phyloP scores from a whole-genome alignment of 176 grass and related monocot species.

The Coix lacrymajobi region DNA sequence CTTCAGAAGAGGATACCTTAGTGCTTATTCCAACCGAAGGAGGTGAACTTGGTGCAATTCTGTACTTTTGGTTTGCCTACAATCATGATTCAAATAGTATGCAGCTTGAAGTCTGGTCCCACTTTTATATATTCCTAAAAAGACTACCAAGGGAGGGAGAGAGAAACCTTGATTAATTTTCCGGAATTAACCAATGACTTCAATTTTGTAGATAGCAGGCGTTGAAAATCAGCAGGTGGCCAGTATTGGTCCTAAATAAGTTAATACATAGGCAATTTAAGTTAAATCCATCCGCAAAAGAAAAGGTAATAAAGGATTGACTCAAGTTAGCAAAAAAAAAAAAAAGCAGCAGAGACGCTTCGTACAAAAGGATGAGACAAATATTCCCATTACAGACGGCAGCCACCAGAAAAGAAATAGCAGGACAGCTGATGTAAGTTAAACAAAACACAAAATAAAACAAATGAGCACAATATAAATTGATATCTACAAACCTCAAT shows the following conservation, averaged over 20 bases:
- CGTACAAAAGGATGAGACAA: background rate
- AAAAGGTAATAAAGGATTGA: conserved; percentile 4
- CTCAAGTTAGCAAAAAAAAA: background rate
- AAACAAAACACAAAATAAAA: conserved; percentile 3
- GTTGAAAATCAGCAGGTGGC: conserved; percentile 75
- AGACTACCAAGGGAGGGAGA: background rate
- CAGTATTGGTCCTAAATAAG: conserved; percentile 72
- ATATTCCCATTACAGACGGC: background rate
- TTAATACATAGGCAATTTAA: conserved; percentile 13
- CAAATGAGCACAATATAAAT: background rate
- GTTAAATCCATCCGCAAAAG: conserved; percentile 1
- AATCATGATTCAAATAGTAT: conserved; percentile 20
- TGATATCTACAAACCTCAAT: conserved; percentile 60
- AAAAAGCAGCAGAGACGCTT: background rate
- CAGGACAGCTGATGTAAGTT: background rate
- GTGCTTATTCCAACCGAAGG: conserved; percentile 36
- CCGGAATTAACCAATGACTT: conserved; percentile 55
- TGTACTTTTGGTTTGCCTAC: conserved; percentile 77
- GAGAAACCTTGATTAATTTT: conserved; percentile 71
- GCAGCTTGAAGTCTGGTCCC: background rate
- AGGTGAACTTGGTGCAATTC: conserved; percentile 51
- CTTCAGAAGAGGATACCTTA: conserved; percentile 30
- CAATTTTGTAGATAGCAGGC: conserved; percentile 59
- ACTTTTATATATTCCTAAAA: background rate
- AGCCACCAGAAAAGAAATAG: background rate